Percentiles rank a stretch among this genome's conserved stretches.
These are phyloP conservation scores for Filobasidium uniguttulatum DNA, from an alignment of 1,284 basidiomycete genomes.

Conservation along the genomic window DNA sequence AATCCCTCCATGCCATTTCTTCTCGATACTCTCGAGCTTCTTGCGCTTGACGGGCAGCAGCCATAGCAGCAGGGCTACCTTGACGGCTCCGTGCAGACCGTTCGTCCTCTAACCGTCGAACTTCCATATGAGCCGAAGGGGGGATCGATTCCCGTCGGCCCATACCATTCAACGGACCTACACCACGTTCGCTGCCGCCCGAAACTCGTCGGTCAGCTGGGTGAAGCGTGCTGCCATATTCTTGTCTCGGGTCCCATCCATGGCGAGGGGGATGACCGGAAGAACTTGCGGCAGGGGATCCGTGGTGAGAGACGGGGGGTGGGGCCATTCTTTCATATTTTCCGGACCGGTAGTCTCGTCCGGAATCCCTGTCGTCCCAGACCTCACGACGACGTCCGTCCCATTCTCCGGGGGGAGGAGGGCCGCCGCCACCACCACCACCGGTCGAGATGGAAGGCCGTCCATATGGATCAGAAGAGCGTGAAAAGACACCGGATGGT, in stretches of 20 bases:
- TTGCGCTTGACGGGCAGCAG: background rate
- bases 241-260: background rate
- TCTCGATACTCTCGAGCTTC: background rate
- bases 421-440: no score
- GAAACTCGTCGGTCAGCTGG: constrained; percentile 5
- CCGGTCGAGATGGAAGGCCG: background rate
- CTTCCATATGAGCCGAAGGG: background rate
- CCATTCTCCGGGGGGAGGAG: no score
- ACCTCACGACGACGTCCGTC: constrained; percentile 1
- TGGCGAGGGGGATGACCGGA: background rate
- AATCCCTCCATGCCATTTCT: constrained; percentile 5
- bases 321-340: background rate
- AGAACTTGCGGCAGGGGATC: background rate
- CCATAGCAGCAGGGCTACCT: background rate
- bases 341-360: constrained; percentile 2
- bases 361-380: constrained; percentile 6
- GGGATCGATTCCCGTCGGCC: background rate
- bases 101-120: background rate
- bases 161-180: background rate
- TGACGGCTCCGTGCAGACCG: background rate
- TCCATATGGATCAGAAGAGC: no score
- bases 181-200: background rate
- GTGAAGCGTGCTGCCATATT: no score
- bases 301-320: background rate
- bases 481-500: no score